phyloP scores from a whole-genome alignment of 176 grass and related monocot species.

The Alopecurus myosuroides region DNA sequence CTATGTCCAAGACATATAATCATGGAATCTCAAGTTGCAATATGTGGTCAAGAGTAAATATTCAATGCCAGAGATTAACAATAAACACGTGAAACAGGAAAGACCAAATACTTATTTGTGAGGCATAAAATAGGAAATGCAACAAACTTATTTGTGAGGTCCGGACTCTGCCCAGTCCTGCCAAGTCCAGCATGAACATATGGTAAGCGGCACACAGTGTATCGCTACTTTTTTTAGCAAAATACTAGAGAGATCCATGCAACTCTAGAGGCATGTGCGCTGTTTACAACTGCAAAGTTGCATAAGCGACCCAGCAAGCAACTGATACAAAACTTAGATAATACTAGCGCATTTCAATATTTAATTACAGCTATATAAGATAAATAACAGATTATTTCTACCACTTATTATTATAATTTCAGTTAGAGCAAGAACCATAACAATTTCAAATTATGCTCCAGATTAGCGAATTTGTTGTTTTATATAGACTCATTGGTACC shows the following conservation, averaged over 20 bases:
- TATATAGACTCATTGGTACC: constrained; percentile 42
- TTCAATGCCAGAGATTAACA: background rate
- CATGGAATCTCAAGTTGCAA: constrained; percentile 7
- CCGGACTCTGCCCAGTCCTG: background rate
- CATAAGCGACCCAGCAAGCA: background rate
- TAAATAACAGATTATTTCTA: background rate
- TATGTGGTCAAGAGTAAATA: background rate
- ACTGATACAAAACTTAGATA: background rate
- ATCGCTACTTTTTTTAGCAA: background rate
- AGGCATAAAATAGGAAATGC: background rate
- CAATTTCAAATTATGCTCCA: background rate
- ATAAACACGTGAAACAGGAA: constrained; percentile 6
- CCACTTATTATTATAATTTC: constrained; percentile 6
- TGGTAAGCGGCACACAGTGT: background rate
- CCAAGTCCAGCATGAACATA: background rate
- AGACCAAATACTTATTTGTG: background rate
- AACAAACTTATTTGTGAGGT: background rate
- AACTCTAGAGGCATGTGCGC: background rate
- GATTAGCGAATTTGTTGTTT: background rate
- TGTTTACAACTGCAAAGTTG: background rate
- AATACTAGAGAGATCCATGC: background rate
- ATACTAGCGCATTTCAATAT: background rate
- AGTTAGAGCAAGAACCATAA: background rate
- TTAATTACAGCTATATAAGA: background rate
- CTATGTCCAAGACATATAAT: constrained; percentile 1